Evolutionary conservation across 164 flowering plant species (phyloP).

Genomic region (Brasenia schreberi): DNA sequence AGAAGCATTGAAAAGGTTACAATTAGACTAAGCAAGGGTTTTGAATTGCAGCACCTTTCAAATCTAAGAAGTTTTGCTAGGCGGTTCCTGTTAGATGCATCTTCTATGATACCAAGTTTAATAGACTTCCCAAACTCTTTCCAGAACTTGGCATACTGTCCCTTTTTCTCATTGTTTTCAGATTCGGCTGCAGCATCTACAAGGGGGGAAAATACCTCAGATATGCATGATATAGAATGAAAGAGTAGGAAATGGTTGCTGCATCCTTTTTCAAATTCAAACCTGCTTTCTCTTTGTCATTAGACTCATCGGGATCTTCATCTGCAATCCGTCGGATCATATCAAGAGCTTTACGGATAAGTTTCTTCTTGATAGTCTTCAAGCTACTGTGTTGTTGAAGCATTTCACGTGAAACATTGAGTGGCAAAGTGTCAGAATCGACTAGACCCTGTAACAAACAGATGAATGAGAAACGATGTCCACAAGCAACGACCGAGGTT

Average conservation of each 20-base stretch:
- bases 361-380: conserved; percentile 94
- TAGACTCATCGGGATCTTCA: conserved; percentile 87
- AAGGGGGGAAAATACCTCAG: neutral
- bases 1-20: no score
- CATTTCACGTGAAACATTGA: conserved; percentile 97
- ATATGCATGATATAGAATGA: no score
- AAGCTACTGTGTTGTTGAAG: conserved; percentile 93
- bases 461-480: no score
- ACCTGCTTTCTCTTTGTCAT: conserved; percentile 72
- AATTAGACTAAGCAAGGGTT: neutral
- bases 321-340: conserved; percentile 92
- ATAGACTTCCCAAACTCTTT: conserved; percentile 96
- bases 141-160: conserved; percentile 88
- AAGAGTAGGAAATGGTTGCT: no score
- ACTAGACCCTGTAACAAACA: conserved; percentile 66
- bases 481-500: no score
- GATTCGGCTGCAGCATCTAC: conserved; percentile 16
- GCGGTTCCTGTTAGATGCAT: conserved; percentile 89
- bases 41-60: conserved; percentile 46
- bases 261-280: no score
- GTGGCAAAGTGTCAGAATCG: conserved; percentile 93
- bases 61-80: conserved; percentile 76
- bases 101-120: conserved; percentile 94
- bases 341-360: conserved; percentile 85
- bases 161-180: conserved; percentile 78